Percentiles rank a stretch among this genome's conserved stretches.
These are phyloP conservation scores for Aspergillus unguis DNA, from an alignment of 2,329 filamentous ascomycete species.

Conservation along the genomic window DNA sequence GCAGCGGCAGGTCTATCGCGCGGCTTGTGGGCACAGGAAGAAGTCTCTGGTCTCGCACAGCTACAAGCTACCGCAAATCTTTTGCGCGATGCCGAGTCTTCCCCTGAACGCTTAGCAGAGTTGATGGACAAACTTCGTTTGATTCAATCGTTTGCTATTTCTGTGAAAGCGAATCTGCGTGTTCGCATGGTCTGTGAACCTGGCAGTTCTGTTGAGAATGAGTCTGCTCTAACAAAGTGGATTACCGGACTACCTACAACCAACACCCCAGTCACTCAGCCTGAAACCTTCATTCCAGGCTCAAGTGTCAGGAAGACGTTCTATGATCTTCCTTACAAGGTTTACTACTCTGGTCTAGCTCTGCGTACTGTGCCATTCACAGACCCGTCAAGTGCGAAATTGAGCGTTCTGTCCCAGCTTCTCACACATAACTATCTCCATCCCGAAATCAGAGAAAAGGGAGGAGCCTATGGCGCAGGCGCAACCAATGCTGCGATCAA, in stretches of 20 bases:
- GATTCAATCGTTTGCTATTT: slow-evolving; percentile 76
- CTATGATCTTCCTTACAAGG: slow-evolving; percentile 93
- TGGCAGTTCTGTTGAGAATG: slow-evolving; percentile 68
- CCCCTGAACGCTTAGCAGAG: slow-evolving; percentile 66
- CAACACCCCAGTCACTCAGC: slow-evolving; percentile 34
- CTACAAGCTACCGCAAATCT: slow-evolving; percentile 78
- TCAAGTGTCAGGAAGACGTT: slow-evolving; percentile 65
- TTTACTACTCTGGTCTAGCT: slow-evolving; percentile 86
- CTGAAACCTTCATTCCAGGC: slow-evolving; percentile 27
- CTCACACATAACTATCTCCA: slow-evolving; percentile 96
- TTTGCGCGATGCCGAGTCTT: slow-evolving; percentile 62
- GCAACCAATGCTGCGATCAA: slow-evolving; percentile 77
- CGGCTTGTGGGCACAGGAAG: slow-evolving; percentile 70
- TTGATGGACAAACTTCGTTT: slow-evolving; percentile 79
- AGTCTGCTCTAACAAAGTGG: slow-evolving; percentile 68
- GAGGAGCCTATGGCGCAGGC: slow-evolving; percentile 90
- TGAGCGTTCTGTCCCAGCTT: slow-evolving; percentile 85
- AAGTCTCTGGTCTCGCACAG: slow-evolving; percentile 86
- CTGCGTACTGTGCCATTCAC: slow-evolving; percentile 82
- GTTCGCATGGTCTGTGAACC: slow-evolving; percentile 80
- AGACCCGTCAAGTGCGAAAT: slow-evolving; percentile 68
- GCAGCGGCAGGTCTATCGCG: slow-evolving; percentile 76
- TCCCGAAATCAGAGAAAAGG: slow-evolving; percentile 96
- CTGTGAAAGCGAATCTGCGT: slow-evolving; percentile 65
- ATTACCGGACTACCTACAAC: slow-evolving; percentile 57